phyloP scores from a whole-genome alignment of 2,329 filamentous ascomycete species.

The Pestalotiopsis sp. region DNA sequence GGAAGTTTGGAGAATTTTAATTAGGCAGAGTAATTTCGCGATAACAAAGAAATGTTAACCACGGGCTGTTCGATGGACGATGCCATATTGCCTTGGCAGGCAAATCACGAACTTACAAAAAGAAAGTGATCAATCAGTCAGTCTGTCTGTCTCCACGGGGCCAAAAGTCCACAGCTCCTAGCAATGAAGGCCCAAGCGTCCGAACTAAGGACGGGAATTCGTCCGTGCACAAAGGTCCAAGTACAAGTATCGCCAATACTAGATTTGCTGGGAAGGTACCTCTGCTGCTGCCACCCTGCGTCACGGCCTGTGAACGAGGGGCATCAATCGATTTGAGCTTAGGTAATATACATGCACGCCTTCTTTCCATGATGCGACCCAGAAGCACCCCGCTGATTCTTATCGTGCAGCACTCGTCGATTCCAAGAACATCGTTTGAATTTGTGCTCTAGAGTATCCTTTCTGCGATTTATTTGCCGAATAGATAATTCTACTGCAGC shows the following conservation, averaged over 20 bases:
- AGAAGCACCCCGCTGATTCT: not conserved
- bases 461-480: not conserved
- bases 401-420: not conserved
- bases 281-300: not conserved
- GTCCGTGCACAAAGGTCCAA: not conserved
- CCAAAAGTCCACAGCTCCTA: not conserved
- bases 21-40: not conserved
- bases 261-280: not conserved
- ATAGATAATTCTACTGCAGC: not conserved
- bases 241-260: not conserved
- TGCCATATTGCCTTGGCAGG: not conserved
- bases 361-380: not conserved
- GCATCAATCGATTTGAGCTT: not conserved
- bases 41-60: not conserved
- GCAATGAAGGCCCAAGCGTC: not conserved
- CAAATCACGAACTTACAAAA: slow-evolving; percentile 1
- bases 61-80: not conserved
- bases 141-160: not conserved
- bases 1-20: slow-evolving; percentile 4
- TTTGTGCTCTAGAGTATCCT: not conserved
- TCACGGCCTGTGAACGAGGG: not conserved
- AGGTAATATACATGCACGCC: not conserved
- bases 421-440: not conserved
- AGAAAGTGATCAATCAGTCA: not conserved
- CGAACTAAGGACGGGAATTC: not conserved